Evolutionary conservation across 148 eudicot genomes (phyloP).

Genomic region (Cornus suecica): DNA sequence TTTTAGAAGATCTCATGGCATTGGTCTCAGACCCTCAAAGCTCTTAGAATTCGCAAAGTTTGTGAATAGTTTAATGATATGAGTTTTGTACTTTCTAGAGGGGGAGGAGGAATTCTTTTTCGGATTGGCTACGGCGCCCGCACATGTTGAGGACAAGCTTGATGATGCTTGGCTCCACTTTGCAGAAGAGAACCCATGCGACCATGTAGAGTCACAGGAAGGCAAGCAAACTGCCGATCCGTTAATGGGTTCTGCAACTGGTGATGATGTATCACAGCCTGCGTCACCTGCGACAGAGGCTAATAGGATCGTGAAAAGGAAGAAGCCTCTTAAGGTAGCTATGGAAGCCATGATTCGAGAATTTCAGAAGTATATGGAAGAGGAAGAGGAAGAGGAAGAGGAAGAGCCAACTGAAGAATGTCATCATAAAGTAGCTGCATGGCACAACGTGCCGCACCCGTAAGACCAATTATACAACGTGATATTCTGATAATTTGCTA

Average conservation of each 20-base stretch:
- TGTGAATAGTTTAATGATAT: slow-evolving; percentile 4
- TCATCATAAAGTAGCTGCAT: slow-evolving; percentile 83
- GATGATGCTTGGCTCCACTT: slow-evolving; percentile 97
- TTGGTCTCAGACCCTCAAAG: neutral
- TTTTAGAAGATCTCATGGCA: neutral
- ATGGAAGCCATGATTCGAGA: slow-evolving; percentile 99
- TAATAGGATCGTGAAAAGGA: slow-evolving; percentile 46
- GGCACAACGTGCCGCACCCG: slow-evolving; percentile 99
- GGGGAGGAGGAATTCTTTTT: slow-evolving; percentile 81
- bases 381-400: slow-evolving; percentile 63
- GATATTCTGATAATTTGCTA: neutral
- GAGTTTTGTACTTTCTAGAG: slow-evolving; percentile 25
- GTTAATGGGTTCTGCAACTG: slow-evolving; percentile 60
- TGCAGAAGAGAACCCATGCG: slow-evolving; percentile 64
- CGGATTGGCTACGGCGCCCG: slow-evolving; percentile 98
- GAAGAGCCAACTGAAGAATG: slow-evolving; percentile 39
- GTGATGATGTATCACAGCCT: slow-evolving; percentile 82
- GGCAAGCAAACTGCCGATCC: slow-evolving; percentile 52
- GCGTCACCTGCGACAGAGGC: slow-evolving; percentile 24
- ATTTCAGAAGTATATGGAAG: slow-evolving; percentile 52
- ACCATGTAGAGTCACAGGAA: slow-evolving; percentile 36
- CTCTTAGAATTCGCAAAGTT: neutral
- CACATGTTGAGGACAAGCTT: slow-evolving; percentile 93
- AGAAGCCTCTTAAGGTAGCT: slow-evolving; percentile 62
- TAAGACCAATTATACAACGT: slow-evolving; percentile 30